Evolutionary conservation across 305 asterid species (phyloP).

Genomic region (Rubia peregrina): DNA sequence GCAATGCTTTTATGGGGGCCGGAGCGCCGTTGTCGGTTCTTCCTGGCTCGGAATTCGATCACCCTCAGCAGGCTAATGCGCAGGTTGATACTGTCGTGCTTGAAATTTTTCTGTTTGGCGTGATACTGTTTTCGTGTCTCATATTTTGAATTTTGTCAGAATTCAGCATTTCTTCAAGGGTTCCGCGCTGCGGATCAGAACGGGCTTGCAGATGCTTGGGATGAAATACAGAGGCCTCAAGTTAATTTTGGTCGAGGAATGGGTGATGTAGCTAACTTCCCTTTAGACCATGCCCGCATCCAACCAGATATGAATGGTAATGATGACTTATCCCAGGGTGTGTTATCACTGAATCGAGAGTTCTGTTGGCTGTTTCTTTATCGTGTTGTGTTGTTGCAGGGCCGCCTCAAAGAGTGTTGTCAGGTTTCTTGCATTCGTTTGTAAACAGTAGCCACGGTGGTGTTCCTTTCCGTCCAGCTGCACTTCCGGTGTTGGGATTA

Average conservation of each 20-base stretch:
- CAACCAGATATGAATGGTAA: slow-evolving; percentile 68
- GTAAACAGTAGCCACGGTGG: slow-evolving; percentile 74
- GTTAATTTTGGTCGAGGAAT: slow-evolving; percentile 37
- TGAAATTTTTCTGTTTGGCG: background rate
- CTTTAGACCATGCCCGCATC: slow-evolving; percentile 37
- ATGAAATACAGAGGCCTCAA: slow-evolving; percentile 80
- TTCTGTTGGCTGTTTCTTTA: background rate
- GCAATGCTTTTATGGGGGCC: slow-evolving; percentile 44
- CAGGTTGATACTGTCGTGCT: slow-evolving; percentile 47
- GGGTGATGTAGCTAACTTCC: slow-evolving; percentile 20
- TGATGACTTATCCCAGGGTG: slow-evolving; percentile 8
- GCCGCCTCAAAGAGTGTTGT: slow-evolving; percentile 94
- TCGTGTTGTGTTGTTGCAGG: slow-evolving; percentile 39
- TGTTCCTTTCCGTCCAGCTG: slow-evolving; percentile 70
- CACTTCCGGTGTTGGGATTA: slow-evolving; percentile 87
- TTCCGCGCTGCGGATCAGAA: slow-evolving; percentile 68
- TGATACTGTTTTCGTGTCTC: background rate
- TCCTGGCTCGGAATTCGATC: slow-evolving; percentile 86
- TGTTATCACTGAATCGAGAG: background rate
- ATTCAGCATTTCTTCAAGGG: slow-evolving; percentile 73
- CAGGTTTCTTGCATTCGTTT: slow-evolving; percentile 92
- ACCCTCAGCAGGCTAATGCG: slow-evolving; percentile 49
- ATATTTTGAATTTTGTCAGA: slow-evolving; percentile 35
- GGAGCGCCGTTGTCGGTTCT: slow-evolving; percentile 69
- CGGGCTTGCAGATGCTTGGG: slow-evolving; percentile 86